Base-by-base conservation (phyloP, 2,329 filamentous ascomycete genomes). In the Cylindrodendrum hubeiense region DNA sequence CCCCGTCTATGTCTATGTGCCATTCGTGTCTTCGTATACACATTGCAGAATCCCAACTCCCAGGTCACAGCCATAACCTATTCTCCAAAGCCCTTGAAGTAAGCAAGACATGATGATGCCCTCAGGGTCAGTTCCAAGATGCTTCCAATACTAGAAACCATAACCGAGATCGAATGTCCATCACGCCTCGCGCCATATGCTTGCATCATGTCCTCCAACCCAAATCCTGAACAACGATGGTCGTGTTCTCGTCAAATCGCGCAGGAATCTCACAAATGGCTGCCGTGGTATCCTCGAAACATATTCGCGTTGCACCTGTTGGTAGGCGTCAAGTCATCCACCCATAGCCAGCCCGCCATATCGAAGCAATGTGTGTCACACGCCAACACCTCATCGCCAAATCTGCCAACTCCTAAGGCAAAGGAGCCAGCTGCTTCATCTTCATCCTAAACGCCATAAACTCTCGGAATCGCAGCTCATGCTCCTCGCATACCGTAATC, bases 381-480 rank as follows among this genome's bases (percentile, higher is more conserved):
- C 17, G 9, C 34, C 51, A 30, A 33, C 34, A 44, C 24, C 28
- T 39, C 34, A 51, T 19, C 17, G 28, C 37, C 43, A 39, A 21
- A 24, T 28, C 57, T 53, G 43, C 24, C 41, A 65, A 56, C 65
- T 65, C 58, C 62, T 41, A 44, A 52, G 60, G 33, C 41, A 44
- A 60, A 63, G 26, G 24, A 63, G 22, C 51, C 22, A 44, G 39
- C 75, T 62, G 79, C 68, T 78, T 80, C 80, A 83, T 83, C 80
- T 78, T 82, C 41, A 81, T 78, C 63, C 82, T 78, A 65, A 82
- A 81, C 28, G 76, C 82, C 77, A 86, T 81, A 73, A 90, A 92
- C 68, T 88, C 85, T 68, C 84, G 81, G 61, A 93, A 80, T 10
- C 85, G 85, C 61, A 82, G 77, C 62, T 87, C 84, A 73, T 94